Percentiles rank a stretch among this genome's conserved stretches.
These are phyloP conservation scores for Gamsiella multidivaricata DNA, from an alignment of 192 early-diverging fungal species.

Conservation along the genomic window DNA sequence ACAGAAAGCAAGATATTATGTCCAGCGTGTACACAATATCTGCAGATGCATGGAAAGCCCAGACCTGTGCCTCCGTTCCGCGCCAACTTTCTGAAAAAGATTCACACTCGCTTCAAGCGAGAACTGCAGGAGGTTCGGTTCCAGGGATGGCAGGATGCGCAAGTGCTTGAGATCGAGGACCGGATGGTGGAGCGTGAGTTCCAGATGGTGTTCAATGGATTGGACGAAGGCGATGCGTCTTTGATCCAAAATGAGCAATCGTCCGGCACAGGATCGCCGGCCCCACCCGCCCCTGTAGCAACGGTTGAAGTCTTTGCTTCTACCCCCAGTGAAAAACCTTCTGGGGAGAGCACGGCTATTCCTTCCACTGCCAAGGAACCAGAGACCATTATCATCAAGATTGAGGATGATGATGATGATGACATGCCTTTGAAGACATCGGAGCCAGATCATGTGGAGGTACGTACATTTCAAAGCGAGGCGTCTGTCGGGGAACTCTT, in stretches of 20 bases:
- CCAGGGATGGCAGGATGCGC: constrained; percentile 54
- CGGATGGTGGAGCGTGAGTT: constrained; percentile 42
- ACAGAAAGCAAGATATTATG: constrained; percentile 20
- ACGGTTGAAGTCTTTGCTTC: background rate
- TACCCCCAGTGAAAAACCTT: background rate
- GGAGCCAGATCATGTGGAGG: constrained; percentile 13
- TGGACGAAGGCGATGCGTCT: constrained; percentile 32
- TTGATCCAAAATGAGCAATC: background rate
- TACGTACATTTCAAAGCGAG: constrained; percentile 44
- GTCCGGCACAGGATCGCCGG: constrained; percentile 11
- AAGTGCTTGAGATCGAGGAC: constrained; percentile 49
- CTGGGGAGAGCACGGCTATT: background rate
- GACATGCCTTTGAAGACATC: background rate
- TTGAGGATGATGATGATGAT: constrained; percentile 38
- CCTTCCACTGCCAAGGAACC: constrained; percentile 1
- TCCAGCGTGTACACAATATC: constrained; percentile 31
- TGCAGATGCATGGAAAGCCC: constrained; percentile 37
- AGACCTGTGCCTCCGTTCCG: constrained; percentile 45
- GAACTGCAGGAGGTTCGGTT: constrained; percentile 52
- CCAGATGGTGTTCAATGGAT: constrained; percentile 45
- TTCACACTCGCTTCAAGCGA: constrained; percentile 46
- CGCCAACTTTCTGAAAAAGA: constrained; percentile 45
- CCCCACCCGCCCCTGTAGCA: background rate
- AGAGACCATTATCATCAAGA: constrained; percentile 37
- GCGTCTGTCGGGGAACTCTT: constrained; percentile 48